Conservation (phyloP, 305 asterid genomes). For the Ilex paraguariensis region DNA sequence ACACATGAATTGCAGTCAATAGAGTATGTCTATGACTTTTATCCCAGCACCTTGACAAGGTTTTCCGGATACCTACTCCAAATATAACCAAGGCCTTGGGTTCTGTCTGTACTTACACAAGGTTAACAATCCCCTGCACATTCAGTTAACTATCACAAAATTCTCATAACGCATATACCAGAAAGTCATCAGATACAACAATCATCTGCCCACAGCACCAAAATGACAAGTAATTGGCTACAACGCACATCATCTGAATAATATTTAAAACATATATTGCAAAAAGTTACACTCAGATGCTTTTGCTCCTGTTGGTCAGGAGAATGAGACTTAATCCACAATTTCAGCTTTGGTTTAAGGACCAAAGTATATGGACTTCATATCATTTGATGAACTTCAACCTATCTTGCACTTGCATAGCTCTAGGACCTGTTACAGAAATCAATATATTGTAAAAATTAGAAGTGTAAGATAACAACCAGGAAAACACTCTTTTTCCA, state of each 20-base stretch:
- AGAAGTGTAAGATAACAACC: no score
- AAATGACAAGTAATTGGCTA: conserved; percentile 17
- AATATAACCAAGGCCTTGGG: neutral
- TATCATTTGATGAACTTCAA: neutral
- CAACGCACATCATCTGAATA: conserved; percentile 15
- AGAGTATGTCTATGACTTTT: no score
- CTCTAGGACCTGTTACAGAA: conserved; percentile 12
- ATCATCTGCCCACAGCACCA: conserved; percentile 7
- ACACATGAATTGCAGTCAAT: neutral
- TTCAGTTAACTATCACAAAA: conserved; percentile 4
- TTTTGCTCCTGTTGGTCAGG: conserved; percentile 11
- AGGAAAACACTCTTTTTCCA: neutral
- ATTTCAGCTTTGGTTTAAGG: conserved; percentile 18
- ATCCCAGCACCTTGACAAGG: no score
- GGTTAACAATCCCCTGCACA: conserved; percentile 6
- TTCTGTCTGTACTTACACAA: conserved; percentile 5
- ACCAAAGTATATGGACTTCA: conserved; percentile 15
- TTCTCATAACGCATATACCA: conserved; percentile 7
- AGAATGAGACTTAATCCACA: conserved; percentile 8
- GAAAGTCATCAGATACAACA: conserved; percentile 10
- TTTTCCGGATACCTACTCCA: neutral
- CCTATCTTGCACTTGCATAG: neutral
- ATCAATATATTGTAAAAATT: neutral
- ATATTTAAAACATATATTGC: conserved; percentile 18
- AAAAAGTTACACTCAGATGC: conserved; percentile 16